Conservation (phyloP, 2,329 filamentous ascomycete genomes). For the Talaromyces sp. region DNA sequence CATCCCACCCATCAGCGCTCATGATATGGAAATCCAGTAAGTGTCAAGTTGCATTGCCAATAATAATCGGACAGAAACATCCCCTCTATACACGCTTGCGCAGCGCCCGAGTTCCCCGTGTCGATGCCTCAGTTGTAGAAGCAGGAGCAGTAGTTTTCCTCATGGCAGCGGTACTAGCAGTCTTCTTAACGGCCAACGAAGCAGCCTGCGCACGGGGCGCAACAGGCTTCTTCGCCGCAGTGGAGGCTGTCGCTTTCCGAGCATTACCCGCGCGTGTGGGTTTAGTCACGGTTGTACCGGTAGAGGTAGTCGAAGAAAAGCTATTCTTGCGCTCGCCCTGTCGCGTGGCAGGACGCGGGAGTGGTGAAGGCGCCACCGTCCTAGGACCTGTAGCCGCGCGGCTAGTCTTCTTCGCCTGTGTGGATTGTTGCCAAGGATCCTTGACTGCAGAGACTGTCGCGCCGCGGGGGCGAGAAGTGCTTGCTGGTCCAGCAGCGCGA, state of each 20-base stretch:
- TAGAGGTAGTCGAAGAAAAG: conserved; percentile 41
- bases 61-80: neutral
- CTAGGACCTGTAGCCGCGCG: conserved; percentile 34
- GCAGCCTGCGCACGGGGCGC: conserved; percentile 34
- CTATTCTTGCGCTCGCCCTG: conserved; percentile 44
- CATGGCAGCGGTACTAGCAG: conserved; percentile 30
- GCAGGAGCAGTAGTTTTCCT: conserved; percentile 38
- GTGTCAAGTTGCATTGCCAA: neutral
- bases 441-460: conserved; percentile 30
- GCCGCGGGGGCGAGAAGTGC: conserved; percentile 23
- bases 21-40: neutral
- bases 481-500: conserved; percentile 29
- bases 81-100: conserved; percentile 46
- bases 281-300: conserved; percentile 43
- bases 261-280: conserved; percentile 31
- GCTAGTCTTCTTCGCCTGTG: conserved; percentile 33
- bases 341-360: conserved; percentile 40
- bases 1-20: neutral
- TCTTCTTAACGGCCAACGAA: conserved; percentile 40
- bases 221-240: conserved; percentile 35
- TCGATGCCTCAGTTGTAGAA: conserved; percentile 32
- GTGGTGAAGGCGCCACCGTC: conserved; percentile 32
- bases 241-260: conserved; percentile 31
- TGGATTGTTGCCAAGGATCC: conserved; percentile 29
- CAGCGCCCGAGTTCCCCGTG: conserved; percentile 42